Evolutionary conservation across 805 yeast species (phyloP).

Genomic region (Kurtzmaniella cleridarum): DNA sequence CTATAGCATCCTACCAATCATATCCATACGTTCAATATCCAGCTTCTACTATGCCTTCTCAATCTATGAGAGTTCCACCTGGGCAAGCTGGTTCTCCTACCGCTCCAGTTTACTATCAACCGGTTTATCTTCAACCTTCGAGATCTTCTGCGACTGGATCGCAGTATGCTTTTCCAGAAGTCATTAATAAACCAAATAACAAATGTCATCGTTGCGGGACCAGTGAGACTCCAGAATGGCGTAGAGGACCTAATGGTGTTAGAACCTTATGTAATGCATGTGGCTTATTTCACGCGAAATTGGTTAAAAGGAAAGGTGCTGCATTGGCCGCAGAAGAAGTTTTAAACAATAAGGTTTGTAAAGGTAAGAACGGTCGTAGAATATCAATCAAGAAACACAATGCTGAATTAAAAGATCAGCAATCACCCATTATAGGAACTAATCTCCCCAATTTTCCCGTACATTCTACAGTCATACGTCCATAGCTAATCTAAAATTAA

Average conservation of each 20-base stretch:
- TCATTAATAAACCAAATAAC: conserved; percentile 27
- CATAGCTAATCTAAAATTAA: background rate
- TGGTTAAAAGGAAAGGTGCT: conserved; percentile 52
- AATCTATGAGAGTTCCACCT: background rate
- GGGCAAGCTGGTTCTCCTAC: background rate
- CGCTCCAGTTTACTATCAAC: conserved; percentile 9
- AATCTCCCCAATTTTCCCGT: background rate
- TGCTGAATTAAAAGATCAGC: conserved; percentile 1
- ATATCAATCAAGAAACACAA: conserved; percentile 28
- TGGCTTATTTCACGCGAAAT: conserved; percentile 39
- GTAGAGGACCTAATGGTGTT: conserved; percentile 41
- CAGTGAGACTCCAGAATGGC: conserved; percentile 42
- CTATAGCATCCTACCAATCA: conserved; percentile 2
- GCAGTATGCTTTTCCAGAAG: conserved; percentile 24
- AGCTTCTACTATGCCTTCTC: conserved; percentile 1
- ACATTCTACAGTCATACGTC: conserved; percentile 2
- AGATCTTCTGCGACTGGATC: conserved; percentile 3
- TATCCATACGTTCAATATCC: conserved; percentile 7
- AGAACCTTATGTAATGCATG: conserved; percentile 41
- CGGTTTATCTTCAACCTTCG: conserved; percentile 5
- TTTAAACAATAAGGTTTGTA: conserved; percentile 37
- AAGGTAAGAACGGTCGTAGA: conserved; percentile 40
- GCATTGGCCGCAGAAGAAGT: conserved; percentile 45
- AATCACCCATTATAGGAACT: background rate
- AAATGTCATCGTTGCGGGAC: conserved; percentile 43